Evolutionary conservation across 768 basidiomycete species (phyloP).

Genomic region (Rhizopogon roseolus): DNA sequence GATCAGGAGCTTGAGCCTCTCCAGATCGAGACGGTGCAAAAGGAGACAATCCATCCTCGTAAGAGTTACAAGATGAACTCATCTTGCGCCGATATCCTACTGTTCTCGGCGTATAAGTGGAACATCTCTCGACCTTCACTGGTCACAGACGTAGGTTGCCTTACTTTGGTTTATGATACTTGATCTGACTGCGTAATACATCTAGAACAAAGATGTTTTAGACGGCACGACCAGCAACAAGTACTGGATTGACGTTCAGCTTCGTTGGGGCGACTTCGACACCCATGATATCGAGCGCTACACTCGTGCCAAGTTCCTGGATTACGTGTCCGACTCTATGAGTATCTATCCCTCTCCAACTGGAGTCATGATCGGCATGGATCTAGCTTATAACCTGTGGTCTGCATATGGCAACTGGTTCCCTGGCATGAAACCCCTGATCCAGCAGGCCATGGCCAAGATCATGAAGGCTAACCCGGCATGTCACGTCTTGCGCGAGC

Average conservation of each 20-base stretch:
- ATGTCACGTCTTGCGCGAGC: conserved; percentile 94
- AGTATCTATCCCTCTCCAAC: conserved; percentile 99
- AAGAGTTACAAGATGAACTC: conserved; percentile 99
- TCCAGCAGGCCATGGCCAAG: conserved; percentile 99
- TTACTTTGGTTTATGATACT: background rate
- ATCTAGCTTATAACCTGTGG: conserved; percentile 97
- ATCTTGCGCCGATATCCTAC: conserved; percentile 95
- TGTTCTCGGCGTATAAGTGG: conserved; percentile 98
- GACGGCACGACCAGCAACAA: conserved; percentile 99
- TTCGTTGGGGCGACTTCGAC: conserved; percentile 98
- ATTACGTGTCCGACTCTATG: conserved; percentile 97
- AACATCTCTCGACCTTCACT: conserved; percentile 95
- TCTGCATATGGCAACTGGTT: conserved; percentile 99
- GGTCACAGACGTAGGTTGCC: conserved; percentile 74
- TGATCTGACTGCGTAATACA: conserved; percentile 8
- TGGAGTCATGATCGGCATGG: conserved; percentile 98
- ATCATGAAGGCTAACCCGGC: conserved; percentile 99
- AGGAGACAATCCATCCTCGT: conserved; percentile 98
- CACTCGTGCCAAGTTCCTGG: conserved; percentile 97
- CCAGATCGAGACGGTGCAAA: conserved; percentile 98
- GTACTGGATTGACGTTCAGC: conserved; percentile 96
- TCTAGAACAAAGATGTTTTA: conserved; percentile 84
- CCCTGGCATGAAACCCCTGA: conserved; percentile 96
- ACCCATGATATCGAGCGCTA: conserved; percentile 99
- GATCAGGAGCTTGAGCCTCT: conserved; percentile 98